Percentiles rank a stretch among this genome's conserved stretches.
These are phyloP conservation scores for Aschersonia sp. DNA, from an alignment of 2,329 filamentous ascomycete genomes.

Conservation along the genomic window DNA sequence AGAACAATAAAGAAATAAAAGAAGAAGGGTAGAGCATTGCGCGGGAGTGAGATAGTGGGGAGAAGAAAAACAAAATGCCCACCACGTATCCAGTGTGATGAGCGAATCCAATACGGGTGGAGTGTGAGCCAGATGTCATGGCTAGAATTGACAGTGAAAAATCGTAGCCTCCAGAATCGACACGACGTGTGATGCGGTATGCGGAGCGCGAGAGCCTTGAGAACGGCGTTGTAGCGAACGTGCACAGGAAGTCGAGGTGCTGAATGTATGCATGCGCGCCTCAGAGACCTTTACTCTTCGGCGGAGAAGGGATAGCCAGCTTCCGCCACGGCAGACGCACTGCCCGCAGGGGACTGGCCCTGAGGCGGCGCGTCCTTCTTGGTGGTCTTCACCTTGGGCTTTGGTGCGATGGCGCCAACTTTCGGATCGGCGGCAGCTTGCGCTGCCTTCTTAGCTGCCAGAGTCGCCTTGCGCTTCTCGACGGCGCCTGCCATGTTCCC, in stretches of 20 bases:
- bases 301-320: constrained; percentile 13
- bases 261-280: background rate
- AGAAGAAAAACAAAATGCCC: too few species aligned
- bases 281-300: constrained; percentile 1
- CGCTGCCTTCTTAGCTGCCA: constrained; percentile 41
- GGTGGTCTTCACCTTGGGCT: constrained; percentile 19
- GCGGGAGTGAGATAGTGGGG: too few species aligned
- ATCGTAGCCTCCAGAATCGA: too few species aligned
- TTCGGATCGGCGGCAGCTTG: constrained; percentile 25
- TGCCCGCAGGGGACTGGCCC: constrained; percentile 1
- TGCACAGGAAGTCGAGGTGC: background rate
- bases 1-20: too few species aligned
- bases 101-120: too few species aligned
- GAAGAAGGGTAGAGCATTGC: too few species aligned
- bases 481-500: constrained; percentile 47
- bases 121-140: too few species aligned
- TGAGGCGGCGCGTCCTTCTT: constrained; percentile 16
- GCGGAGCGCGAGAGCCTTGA: too few species aligned
- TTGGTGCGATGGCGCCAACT: constrained; percentile 20
- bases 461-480: constrained; percentile 43
- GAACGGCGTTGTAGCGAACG: background rate
- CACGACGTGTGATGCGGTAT: too few species aligned
- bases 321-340: constrained; percentile 11
- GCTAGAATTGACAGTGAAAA: too few species aligned
- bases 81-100: too few species aligned